These are phyloP conservation scores for Schizopora paradoxa DNA, from an alignment of 1,284 basidiomycete species.

Conservation along the genomic window DNA sequence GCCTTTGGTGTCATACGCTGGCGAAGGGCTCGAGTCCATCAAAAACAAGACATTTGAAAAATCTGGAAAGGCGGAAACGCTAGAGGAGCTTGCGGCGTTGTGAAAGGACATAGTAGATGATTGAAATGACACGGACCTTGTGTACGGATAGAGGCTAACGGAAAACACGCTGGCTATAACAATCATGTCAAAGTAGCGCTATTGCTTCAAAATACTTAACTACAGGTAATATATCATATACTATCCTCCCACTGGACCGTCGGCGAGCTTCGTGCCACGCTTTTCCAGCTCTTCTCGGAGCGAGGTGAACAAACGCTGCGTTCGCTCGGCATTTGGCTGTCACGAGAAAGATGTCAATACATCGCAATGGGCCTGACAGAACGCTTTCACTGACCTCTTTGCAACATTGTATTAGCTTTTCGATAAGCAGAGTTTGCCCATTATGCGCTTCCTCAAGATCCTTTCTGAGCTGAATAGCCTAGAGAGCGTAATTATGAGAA, in stretches of 20 bases:
- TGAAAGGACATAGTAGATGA: too few species aligned
- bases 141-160: not conserved
- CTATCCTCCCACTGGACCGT: constrained; percentile 46
- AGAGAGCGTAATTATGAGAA: constrained; percentile 5
- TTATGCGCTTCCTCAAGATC: constrained; percentile 70
- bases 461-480: constrained; percentile 63
- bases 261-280: constrained; percentile 40
- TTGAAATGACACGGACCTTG: not conserved
- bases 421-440: constrained; percentile 69
- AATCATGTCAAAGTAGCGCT: not conserved
- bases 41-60: constrained; percentile 75
- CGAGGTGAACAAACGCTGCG: constrained; percentile 70
- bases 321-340: constrained; percentile 74
- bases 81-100: constrained; percentile 49
- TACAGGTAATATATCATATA: not conserved
- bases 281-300: constrained; percentile 76
- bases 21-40: constrained; percentile 82
- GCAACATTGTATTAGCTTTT: constrained; percentile 74
- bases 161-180: not conserved
- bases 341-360: constrained; percentile 22
- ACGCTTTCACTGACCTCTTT: constrained; percentile 57
- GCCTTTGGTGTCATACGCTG: constrained; percentile 85
- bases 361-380: constrained; percentile 9
- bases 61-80: constrained; percentile 43
- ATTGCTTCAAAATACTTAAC: not conserved